Conservation (phyloP, 2,329 filamentous ascomycete genomes). For the Keithomyces neogunnii region DNA sequence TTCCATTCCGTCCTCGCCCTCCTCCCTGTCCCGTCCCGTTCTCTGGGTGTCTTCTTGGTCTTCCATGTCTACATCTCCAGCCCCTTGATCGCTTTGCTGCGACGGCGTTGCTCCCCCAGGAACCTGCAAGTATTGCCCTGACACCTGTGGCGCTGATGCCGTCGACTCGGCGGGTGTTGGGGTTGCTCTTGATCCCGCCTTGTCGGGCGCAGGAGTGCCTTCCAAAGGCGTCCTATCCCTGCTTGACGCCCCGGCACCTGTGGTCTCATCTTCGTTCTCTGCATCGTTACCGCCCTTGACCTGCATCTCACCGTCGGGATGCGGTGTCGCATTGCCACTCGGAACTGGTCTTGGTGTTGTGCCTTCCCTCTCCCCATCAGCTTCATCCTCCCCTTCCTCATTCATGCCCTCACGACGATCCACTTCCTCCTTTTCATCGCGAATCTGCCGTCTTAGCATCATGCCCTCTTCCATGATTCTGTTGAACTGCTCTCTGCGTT, state of each 20-base stretch:
- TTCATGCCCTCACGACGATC: conserved; percentile 79
- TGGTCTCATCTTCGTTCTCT: conserved; percentile 10
- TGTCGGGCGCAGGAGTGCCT: conserved; percentile 21
- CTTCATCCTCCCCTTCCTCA: conserved; percentile 55
- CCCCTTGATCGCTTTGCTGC: conserved; percentile 16
- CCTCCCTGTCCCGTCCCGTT: conserved; percentile 25
- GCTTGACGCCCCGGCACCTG: conserved; percentile 9
- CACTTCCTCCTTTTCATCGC: conserved; percentile 92
- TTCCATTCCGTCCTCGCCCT: conserved; percentile 49
- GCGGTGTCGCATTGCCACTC: conserved; percentile 43
- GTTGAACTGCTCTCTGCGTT: conserved; percentile 78
- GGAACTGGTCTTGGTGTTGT: conserved; percentile 41
- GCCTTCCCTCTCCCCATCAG: conserved; percentile 35
- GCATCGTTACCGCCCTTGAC: conserved; percentile 20
- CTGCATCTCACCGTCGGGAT: conserved; percentile 32
- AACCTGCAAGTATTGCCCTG: conserved; percentile 7
- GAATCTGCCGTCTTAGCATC: conserved; percentile 73
- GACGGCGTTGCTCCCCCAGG: conserved; percentile 10
- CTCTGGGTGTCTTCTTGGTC: conserved; percentile 29
- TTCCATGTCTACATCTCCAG: conserved; percentile 52
- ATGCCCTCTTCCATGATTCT: conserved; percentile 87
- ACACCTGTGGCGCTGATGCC: conserved; percentile 2
- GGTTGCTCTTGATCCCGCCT: conserved; percentile 2
- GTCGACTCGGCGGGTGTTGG: conserved; percentile 1
- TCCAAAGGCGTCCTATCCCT: conserved; percentile 24